phyloP scores from a whole-genome alignment of 768 basidiomycete genomes.

The Tricholoma bakamatsutake region DNA sequence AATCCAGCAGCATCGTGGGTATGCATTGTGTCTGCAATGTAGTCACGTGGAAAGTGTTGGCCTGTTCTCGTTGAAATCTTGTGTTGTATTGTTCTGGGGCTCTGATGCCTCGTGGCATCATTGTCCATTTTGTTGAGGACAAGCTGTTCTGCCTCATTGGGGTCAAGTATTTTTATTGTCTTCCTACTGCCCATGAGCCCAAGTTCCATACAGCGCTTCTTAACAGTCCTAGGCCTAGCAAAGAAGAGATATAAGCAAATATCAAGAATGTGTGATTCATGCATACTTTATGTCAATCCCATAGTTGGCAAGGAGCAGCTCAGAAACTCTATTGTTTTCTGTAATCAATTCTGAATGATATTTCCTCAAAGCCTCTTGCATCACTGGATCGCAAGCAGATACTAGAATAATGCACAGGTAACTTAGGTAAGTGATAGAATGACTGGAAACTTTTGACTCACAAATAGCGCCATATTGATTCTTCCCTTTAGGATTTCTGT shows the following conservation, averaged over 20 bases:
- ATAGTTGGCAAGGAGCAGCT: constrained; percentile 12
- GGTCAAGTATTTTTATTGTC: background rate
- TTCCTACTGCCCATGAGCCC: background rate
- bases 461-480: constrained; percentile 16
- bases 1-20: constrained; percentile 3
- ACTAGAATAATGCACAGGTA: background rate
- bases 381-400: constrained; percentile 8
- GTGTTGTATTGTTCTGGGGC: constrained; percentile 3
- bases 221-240: background rate
- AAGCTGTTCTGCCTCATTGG: background rate
- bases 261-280: background rate
- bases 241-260: background rate
- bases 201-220: background rate
- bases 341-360: constrained; percentile 16
- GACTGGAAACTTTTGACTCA: constrained; percentile 3
- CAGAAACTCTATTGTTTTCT: constrained; percentile 14
- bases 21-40: constrained; percentile 5
- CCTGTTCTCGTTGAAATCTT: constrained; percentile 14
- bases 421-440: background rate
- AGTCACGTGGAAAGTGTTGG: background rate
- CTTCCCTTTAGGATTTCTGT: constrained; percentile 14
- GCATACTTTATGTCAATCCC: constrained; percentile 13
- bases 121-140: constrained; percentile 18
- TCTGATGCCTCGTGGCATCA: constrained; percentile 10
- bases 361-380: constrained; percentile 2